Percentiles rank a stretch among this genome's conserved stretches.
These are phyloP conservation scores for Xerocomellus chrysenteron DNA, from an alignment of 768 basidiomycete genomes.

Conservation along the genomic window DNA sequence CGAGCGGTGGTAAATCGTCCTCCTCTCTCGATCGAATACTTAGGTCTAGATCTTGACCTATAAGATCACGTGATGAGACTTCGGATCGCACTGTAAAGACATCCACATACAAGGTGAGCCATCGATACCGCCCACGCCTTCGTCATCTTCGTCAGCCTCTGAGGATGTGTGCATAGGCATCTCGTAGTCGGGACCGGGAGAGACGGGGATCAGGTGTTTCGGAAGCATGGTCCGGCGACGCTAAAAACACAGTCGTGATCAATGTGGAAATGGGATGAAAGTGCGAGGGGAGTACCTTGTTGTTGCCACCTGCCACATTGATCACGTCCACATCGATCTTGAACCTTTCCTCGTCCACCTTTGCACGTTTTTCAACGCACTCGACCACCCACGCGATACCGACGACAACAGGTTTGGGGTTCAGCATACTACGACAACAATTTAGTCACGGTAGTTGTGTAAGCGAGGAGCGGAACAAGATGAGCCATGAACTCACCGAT, in stretches of 20 bases:
- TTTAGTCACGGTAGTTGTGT: background rate
- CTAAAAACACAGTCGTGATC: slow-evolving; percentile 34
- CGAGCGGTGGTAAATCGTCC: slow-evolving; percentile 65
- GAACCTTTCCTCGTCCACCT: slow-evolving; percentile 64
- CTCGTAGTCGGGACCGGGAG: slow-evolving; percentile 15
- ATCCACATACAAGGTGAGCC: slow-evolving; percentile 24
- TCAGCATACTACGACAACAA: slow-evolving; percentile 45
- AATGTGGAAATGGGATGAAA: background rate
- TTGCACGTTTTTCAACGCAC: slow-evolving; percentile 67
- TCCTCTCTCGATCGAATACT: slow-evolving; percentile 40
- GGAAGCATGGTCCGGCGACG: slow-evolving; percentile 76
- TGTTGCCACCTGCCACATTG: slow-evolving; percentile 58
- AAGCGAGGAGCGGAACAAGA: background rate
- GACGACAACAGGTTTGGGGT: slow-evolving; percentile 71
- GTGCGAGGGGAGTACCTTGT: slow-evolving; percentile 48
- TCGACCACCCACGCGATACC: slow-evolving; percentile 90
- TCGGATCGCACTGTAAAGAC: background rate
- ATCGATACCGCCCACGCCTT: slow-evolving; percentile 28
- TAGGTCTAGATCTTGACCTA: slow-evolving; percentile 26
- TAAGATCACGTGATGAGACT: slow-evolving; percentile 2
- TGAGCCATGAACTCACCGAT: slow-evolving; percentile 47
- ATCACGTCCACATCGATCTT: slow-evolving; percentile 59
- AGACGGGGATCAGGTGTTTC: slow-evolving; percentile 46
- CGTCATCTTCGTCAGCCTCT: slow-evolving; percentile 29
- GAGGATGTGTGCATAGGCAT: slow-evolving; percentile 20